These are phyloP conservation scores for Kurtzmaniella quercitrusa DNA, from an alignment of 1,139 yeast genomes.

Conservation along the genomic window DNA sequence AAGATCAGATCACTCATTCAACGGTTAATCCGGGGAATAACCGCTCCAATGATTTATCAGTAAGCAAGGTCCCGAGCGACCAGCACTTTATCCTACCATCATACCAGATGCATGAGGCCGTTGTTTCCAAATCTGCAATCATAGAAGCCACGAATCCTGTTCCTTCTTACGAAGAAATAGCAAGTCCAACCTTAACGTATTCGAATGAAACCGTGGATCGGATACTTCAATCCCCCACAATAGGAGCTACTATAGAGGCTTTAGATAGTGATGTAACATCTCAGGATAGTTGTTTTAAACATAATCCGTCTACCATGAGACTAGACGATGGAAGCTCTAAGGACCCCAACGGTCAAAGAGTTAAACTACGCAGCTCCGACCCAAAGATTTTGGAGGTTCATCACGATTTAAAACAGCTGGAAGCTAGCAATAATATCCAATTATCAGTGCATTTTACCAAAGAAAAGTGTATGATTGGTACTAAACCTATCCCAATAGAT, in stretches of 20 bases:
- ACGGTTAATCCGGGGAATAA: background rate
- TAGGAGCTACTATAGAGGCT: background rate
- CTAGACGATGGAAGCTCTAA: background rate
- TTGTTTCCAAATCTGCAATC: slow-evolving; percentile 4
- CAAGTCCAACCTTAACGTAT: background rate
- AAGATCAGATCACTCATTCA: no score
- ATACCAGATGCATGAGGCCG: slow-evolving; percentile 8
- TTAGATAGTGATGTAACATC: background rate
- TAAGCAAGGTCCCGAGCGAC: background rate
- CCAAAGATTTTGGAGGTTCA: slow-evolving; percentile 3
- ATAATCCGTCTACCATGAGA: background rate
- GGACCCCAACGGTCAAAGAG: background rate
- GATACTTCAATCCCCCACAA: background rate
- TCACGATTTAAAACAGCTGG: slow-evolving; percentile 6
- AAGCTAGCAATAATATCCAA: slow-evolving; percentile 4
- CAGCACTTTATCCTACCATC: slow-evolving; percentile 5
- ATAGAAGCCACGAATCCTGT: background rate
- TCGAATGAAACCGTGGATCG: background rate
- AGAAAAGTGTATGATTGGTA: slow-evolving; percentile 27
- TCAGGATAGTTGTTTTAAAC: background rate
- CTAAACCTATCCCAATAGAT: slow-evolving; percentile 25
- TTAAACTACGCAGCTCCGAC: background rate
- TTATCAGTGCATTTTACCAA: slow-evolving; percentile 31
- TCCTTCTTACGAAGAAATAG: background rate
- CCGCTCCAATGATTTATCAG: background rate